A percentile compares a stretch with the other conserved stretches of the same genome.
Evolutionary conservation across 352 stramenopile species (phyloP).

Genomic region (Blastocystis sp.): DNA sequence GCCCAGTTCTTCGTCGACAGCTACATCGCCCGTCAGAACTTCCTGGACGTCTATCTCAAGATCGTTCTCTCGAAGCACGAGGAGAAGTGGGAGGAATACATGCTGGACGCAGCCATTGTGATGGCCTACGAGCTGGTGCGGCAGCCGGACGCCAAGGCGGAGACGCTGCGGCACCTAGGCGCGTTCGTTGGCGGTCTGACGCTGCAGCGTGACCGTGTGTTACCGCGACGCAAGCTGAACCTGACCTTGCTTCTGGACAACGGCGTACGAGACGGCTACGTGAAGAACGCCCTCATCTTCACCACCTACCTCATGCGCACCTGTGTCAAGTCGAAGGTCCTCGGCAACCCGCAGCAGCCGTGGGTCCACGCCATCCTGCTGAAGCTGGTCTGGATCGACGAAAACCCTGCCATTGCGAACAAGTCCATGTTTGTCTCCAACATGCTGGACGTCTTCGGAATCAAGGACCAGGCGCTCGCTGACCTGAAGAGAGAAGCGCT

Average conservation of each 20-base stretch:
- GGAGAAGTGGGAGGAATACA: not conserved
- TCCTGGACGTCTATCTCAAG: not conserved
- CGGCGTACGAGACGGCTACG: not conserved
- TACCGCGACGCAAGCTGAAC: slow-evolving; percentile 7
- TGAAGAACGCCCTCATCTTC: not conserved
- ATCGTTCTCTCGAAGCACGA: not conserved
- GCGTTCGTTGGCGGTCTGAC: slow-evolving; percentile 10
- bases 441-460: not conserved
- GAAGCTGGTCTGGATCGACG: not conserved
- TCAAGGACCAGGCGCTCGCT: not conserved
- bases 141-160: not conserved
- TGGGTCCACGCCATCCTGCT: slow-evolving; percentile 12
- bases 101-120: slow-evolving; percentile 17
- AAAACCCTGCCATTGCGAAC: not conserved
- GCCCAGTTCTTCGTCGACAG: not conserved
- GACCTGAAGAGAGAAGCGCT: not conserved
- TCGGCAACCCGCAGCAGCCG: not conserved
- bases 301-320: not conserved
- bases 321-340: not conserved
- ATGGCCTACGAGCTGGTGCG: not conserved
- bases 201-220: not conserved
- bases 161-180: not conserved
- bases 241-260: not conserved
- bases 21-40: not conserved
- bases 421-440: not conserved